Evolutionary conservation across 2,329 filamentous ascomycete species (phyloP).

Genomic region (Berkeleyomyces basicola): DNA sequence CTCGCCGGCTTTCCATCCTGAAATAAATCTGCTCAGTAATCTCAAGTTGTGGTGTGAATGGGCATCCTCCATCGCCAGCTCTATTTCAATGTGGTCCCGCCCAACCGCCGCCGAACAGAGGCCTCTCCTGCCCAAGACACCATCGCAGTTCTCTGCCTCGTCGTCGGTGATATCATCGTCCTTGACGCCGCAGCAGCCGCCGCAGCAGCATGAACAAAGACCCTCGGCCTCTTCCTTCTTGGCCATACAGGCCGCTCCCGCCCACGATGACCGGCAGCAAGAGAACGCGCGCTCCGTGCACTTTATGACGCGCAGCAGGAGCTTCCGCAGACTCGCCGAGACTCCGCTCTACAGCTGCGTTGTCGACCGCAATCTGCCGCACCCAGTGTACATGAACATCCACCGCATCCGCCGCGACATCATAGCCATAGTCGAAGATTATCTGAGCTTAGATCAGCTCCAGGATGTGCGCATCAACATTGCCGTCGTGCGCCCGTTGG

Average conservation of each 20-base stretch:
- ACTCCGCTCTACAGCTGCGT: conserved; percentile 34
- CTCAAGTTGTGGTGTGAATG: no score
- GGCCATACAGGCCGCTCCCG: neutral
- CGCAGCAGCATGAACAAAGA: neutral
- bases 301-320: conserved; percentile 1
- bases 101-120: neutral
- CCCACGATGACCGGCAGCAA: neutral
- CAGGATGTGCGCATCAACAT: conserved; percentile 70
- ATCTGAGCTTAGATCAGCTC: conserved; percentile 34
- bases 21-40: no score
- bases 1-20: neutral
- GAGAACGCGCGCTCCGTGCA: neutral
- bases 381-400: conserved; percentile 64
- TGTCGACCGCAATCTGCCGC: conserved; percentile 40
- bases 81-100: neutral
- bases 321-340: conserved; percentile 2
- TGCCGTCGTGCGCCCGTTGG: conserved; percentile 59
- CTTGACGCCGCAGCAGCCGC: neutral
- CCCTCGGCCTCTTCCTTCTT: neutral
- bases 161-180: neutral
- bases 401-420: conserved; percentile 53
- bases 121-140: neutral
- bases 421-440: conserved; percentile 33
- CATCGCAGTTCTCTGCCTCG: neutral
- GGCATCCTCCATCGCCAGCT: no score